Evolutionary conservation across 73 alveolate species (phyloP).

Genomic region (Breviolum minutum): DNA sequence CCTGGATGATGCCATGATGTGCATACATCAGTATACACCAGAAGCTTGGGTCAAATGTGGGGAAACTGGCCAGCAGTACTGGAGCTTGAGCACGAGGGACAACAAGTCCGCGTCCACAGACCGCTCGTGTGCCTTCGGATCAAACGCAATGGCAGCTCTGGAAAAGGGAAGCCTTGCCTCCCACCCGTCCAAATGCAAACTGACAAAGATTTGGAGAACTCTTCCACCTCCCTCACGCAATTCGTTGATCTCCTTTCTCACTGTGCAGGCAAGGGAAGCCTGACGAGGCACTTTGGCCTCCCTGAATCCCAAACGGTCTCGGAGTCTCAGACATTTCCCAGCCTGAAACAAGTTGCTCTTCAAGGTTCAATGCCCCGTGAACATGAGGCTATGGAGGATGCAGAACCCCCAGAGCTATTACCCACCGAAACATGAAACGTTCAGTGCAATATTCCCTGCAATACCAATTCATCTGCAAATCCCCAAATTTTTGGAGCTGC

Average conservation of each 20-base stretch:
- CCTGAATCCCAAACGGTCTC: not conserved
- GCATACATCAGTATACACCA: not conserved
- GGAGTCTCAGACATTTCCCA: conserved; percentile 3
- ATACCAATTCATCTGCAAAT: not conserved
- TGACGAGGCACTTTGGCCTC: conserved; percentile 22
- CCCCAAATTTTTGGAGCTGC: not conserved
- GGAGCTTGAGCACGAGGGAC: conserved; percentile 73
- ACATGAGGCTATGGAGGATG: no score
- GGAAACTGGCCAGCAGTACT: conserved; percentile 27
- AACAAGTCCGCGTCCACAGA: conserved; percentile 94
- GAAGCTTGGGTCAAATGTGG: not conserved
- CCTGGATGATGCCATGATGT: no score
- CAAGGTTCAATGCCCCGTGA: not conserved
- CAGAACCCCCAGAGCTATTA: no score
- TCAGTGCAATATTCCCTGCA: no score
- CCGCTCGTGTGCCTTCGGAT: conserved; percentile 81
- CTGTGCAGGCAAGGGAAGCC: no score
- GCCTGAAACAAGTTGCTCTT: not conserved
- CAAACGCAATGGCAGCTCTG: not conserved
- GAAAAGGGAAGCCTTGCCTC: no score
- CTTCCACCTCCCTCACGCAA: no score
- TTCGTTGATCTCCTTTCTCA: no score
- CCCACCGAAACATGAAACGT: no score
- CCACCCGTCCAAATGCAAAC: no score
- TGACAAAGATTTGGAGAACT: no score